Percentiles rank a stretch among this genome's conserved stretches.
These are phyloP conservation scores for Ogataea minuta DNA, from an alignment of 805 yeast species.

Conservation along the genomic window DNA sequence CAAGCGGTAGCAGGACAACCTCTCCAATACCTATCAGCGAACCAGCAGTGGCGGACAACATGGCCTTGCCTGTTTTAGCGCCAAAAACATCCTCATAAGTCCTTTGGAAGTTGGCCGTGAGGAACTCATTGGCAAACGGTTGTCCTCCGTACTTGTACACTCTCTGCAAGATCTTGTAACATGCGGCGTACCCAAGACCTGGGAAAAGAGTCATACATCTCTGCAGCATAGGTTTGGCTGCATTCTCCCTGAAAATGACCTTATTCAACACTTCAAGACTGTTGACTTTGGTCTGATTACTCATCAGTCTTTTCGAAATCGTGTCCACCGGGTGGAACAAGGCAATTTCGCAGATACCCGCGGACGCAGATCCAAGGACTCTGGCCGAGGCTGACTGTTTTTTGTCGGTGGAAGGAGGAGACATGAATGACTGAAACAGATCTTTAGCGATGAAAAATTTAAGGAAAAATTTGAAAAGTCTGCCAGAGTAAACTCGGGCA, in stretches of 20 bases:
- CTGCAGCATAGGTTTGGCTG: slow-evolving; percentile 63
- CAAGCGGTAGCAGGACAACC: slow-evolving; percentile 90
- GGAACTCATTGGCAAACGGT: slow-evolving; percentile 94
- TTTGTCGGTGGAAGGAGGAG: slow-evolving; percentile 48
- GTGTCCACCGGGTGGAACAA: slow-evolving; percentile 99
- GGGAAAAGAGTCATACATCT: slow-evolving; percentile 88
- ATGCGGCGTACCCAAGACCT: slow-evolving; percentile 97
- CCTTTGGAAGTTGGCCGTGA: slow-evolving; percentile 68
- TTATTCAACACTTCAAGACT: slow-evolving; percentile 66
- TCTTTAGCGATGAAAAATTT: slow-evolving; percentile 3
- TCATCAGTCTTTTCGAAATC: slow-evolving; percentile 91
- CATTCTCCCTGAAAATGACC: slow-evolving; percentile 84
- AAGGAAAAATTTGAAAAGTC: slow-evolving; percentile 5
- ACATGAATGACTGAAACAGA: slow-evolving; percentile 20
- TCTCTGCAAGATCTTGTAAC: slow-evolving; percentile 93
- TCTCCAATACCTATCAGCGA: slow-evolving; percentile 97
- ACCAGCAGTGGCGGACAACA: slow-evolving; percentile 96
- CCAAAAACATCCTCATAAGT: slow-evolving; percentile 79
- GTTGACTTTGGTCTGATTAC: slow-evolving; percentile 69
- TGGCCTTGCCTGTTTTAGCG: slow-evolving; percentile 94
- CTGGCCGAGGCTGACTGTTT: slow-evolving; percentile 88
- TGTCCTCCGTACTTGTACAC: slow-evolving; percentile 99
- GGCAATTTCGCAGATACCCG: slow-evolving; percentile 94
- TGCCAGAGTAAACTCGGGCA: slow-evolving; percentile 5
- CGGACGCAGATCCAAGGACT: slow-evolving; percentile 95